Base-by-base conservation (phyloP, 1,284 basidiomycete species). In the Papiliotrema fonsecae region DNA sequence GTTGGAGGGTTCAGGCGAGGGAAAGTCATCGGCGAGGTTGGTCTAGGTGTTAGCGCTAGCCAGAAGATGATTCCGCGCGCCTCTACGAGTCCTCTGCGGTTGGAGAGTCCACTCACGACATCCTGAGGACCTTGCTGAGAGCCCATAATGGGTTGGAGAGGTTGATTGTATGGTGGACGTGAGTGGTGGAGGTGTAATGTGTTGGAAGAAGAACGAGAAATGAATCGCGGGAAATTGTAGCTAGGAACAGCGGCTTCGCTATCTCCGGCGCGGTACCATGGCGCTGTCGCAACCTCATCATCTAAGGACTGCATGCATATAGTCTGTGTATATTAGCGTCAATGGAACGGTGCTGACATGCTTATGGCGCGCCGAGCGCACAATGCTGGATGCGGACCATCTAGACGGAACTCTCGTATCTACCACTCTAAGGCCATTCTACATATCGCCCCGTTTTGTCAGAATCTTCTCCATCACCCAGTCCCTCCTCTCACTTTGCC, bases 11-110 rank as follows among this genome's bases (percentile, higher is more conserved):
- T 52, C 52, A 19, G 60, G 60, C 19, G 55, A 60, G n/a, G 60
- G 63, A 40, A 60, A 65, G 21, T 62, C 62, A 45, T 63, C 62
- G 32, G 62, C 58, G 41, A 58, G 55, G 37, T 47, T 49, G 5
- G 59, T 47, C 60, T 62, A 40, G 9, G 24, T 10, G 37, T 18
- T 21, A 47, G 31, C 14, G 24, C 18, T 31, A 32, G 9, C 22
- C 21, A n/a, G 16, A 35, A 11, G 26, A 24, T n/a, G 38, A 38
- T 31, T 27, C 22, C 4, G 25, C 11, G 26, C 7, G 22, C 6
- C 31, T 25, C 6, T 6, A 16, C 34, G 24, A 24, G 19, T 19
- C 24, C 14, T 18, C 0, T 44, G 10, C 13, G 30, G 31, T 28
- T 25, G 2, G 7, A 24, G 10, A 13, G 18, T n/a, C 18, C 16